A percentile compares a stretch with the other conserved stretches of the same genome.
These are phyloP conservation scores for Bryoglossum gracile DNA, from an alignment of 495 filamentous ascomycete genomes.

Conservation along the genomic window DNA sequence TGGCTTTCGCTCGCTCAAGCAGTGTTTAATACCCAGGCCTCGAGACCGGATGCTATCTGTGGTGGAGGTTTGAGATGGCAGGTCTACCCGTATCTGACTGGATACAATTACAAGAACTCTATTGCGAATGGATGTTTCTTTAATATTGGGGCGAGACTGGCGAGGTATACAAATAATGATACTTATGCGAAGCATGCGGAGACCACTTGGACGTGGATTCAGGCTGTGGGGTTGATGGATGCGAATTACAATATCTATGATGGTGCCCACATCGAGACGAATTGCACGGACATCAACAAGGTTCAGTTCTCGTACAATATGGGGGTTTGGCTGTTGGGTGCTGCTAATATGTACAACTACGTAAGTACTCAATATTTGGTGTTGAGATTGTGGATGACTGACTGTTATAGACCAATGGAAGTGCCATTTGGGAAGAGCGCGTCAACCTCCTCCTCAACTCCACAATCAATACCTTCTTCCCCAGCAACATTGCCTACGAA, in stretches of 20 bases:
- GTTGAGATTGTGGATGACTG: neutral
- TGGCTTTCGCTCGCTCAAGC: conserved; percentile 66
- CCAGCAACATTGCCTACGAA: conserved; percentile 57
- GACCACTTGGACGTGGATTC: conserved; percentile 67
- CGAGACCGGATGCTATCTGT: conserved; percentile 60
- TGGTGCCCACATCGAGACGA: conserved; percentile 57
- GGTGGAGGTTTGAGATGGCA: conserved; percentile 82
- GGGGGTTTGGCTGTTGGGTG: conserved; percentile 62
- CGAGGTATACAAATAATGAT: conserved; percentile 66
- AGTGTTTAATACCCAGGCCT: conserved; percentile 53
- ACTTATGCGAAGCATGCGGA: conserved; percentile 74
- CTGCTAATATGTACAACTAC: conserved; percentile 72
- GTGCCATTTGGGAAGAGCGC: conserved; percentile 24
- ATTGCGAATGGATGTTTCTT: conserved; percentile 85
- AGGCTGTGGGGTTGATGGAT: conserved; percentile 54
- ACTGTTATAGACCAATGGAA: conserved; percentile 26
- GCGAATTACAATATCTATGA: conserved; percentile 62
- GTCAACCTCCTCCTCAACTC: conserved; percentile 15
- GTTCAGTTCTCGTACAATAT: conserved; percentile 75
- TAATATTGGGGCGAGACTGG: conserved; percentile 71
- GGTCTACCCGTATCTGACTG: conserved; percentile 66
- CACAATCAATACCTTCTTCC: conserved; percentile 41
- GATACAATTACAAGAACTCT: conserved; percentile 87
- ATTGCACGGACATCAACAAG: conserved; percentile 56
- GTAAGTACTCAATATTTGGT: conserved; percentile 31